Evolutionary conservation across 2,329 filamentous ascomycete genomes (phyloP), one percentile per base, ranked within the genome.

Genomic region (Cercospora sp.): DNA sequence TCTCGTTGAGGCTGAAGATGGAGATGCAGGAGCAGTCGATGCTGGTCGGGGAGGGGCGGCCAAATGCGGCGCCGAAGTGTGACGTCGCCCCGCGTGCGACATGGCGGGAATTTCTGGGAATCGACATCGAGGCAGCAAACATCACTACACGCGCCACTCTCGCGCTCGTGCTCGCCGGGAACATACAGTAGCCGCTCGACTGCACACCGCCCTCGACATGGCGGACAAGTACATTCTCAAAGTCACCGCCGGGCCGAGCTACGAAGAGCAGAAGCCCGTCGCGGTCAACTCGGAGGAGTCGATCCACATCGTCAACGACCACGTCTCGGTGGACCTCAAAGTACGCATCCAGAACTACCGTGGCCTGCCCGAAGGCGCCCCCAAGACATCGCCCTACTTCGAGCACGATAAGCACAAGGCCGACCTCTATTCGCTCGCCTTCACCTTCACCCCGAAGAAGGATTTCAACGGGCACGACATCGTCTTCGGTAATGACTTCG

Each of bases 401-500:
- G 83, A 85, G 13, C 82, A 87, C 5, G 86, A 89, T 5, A 85
- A 87, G 18, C 93, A 97, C 78, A 83, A 82, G 24, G 83, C 85
- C 70, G 94, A 97, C 80, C 91, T 93, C 77, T 97, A 97, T 83
- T 92, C 89, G 74, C 93, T 98, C 74, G 85, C 88, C 34, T 90
- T 97, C 77, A 86, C 87, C 57, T 92, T 97, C 79, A 88, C 86
- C 0, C 92, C 91, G n/a, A 92, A 91, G 74, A 74, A 82, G 32
- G 80, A 80, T 40, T 88, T 97, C 66, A 84, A 85, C 3, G 93
- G 88, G 55, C 80, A 87, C 28, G 89, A 96, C 70, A 84, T 99
- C 2, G 89, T 97, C 64, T 97, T 97, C 74, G 95, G 94, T 51
- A 98, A 98, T 79, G 93, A 97, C 83, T 97, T 98, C 78, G 94